These are phyloP conservation scores for Trichosanthes truncata DNA, from an alignment of 306 rosid species.

Conservation along the genomic window DNA sequence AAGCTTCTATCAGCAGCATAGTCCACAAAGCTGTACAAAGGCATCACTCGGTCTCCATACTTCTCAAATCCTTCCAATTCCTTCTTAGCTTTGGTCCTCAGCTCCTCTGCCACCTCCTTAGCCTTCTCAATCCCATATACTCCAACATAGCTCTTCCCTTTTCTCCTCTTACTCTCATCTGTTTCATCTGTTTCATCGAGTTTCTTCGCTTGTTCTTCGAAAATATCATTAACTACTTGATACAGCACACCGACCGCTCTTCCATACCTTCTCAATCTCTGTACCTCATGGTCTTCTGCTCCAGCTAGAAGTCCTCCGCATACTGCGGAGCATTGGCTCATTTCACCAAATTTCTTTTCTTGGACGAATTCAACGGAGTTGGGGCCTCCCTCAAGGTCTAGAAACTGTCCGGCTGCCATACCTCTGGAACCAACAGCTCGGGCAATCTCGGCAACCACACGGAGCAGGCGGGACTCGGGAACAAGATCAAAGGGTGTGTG, in stretches of 20 bases:
- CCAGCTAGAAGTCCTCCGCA: conserved; percentile 90
- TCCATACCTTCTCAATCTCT: conserved; percentile 76
- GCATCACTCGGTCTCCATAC: conserved; percentile 56
- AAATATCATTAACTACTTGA: conserved; percentile 62
- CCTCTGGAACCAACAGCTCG: conserved; percentile 84
- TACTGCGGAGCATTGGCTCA: conserved; percentile 88
- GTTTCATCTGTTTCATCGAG: conserved; percentile 12
- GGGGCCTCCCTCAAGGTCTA: conserved; percentile 73
- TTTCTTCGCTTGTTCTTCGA: conserved; percentile 31
- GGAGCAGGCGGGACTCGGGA: conserved; percentile 55
- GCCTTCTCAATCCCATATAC: conserved; percentile 76
- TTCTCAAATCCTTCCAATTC: conserved; percentile 80
- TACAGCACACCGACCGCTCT: conserved; percentile 83
- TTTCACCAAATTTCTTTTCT: conserved; percentile 92
- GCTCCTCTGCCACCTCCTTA: conserved; percentile 63
- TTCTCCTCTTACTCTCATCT: conserved; percentile 19
- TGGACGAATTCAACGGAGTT: conserved; percentile 60
- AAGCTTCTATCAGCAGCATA: conserved; percentile 80
- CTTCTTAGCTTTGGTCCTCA: conserved; percentile 53
- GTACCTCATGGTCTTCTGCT: conserved; percentile 62
- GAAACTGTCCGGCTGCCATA: conserved; percentile 97
- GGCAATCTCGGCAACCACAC: conserved; percentile 79
- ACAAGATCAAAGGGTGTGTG: conserved; percentile 69
- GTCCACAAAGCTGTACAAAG: conserved; percentile 88
- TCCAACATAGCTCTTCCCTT: conserved; percentile 59